phyloP scores from a whole-genome alignment of 805 yeast species.

The Cyberlindnera galapagoensis region DNA sequence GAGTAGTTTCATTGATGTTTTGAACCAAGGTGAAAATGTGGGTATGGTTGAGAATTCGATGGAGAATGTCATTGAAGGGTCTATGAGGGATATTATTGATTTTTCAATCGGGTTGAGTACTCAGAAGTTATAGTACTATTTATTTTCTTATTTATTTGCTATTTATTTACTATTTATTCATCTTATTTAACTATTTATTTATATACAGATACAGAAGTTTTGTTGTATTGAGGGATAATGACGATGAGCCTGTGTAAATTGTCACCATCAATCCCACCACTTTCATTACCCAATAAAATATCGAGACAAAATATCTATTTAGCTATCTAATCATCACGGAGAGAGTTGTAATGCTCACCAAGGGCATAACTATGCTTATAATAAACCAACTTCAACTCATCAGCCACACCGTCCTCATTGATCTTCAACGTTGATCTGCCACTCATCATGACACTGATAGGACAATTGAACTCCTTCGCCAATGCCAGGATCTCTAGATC shows the following conservation, averaged over 20 bases:
- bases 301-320: too few species aligned
- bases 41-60: not conserved
- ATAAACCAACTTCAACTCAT: slow-evolving; percentile 65
- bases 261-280: too few species aligned
- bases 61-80: slow-evolving; percentile 6
- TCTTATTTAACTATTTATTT: not conserved
- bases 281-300: too few species aligned
- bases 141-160: slow-evolving; percentile 3
- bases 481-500: slow-evolving; percentile 87
- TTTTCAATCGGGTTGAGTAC: slow-evolving; percentile 15
- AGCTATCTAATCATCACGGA: slow-evolving; percentile 40
- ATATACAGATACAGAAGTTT: too few species aligned
- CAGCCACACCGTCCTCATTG: slow-evolving; percentile 45
- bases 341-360: slow-evolving; percentile 93
- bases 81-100: slow-evolving; percentile 17
- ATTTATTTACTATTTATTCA: not conserved
- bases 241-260: slow-evolving; percentile 9
- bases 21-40: not conserved
- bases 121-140: slow-evolving; percentile 8
- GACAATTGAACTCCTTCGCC: slow-evolving; percentile 61
- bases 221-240: too few species aligned
- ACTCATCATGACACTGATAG: slow-evolving; percentile 71
- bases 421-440: slow-evolving; percentile 63
- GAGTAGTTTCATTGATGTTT: slow-evolving; percentile 1
- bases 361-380: slow-evolving; percentile 82